Conservation (phyloP, 1,139 yeast genomes). For the Blastobotrys petasosporus region DNA sequence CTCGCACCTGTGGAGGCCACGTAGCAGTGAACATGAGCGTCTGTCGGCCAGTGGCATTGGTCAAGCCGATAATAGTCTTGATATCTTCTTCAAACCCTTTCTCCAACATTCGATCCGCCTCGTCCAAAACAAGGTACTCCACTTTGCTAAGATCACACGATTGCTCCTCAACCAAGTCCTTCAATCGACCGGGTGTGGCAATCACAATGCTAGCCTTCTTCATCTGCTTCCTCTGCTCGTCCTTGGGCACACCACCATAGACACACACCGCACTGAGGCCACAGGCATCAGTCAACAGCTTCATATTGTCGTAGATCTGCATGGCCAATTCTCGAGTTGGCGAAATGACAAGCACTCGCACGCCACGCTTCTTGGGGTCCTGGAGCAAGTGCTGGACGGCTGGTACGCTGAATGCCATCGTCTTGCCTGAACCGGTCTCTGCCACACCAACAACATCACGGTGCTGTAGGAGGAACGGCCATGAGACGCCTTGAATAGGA, state of each 20-base stretch:
- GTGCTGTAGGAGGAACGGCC: slow-evolving; percentile 84
- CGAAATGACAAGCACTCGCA: slow-evolving; percentile 77
- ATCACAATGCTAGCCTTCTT: slow-evolving; percentile 69
- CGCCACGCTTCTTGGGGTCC: slow-evolving; percentile 37
- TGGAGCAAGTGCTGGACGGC: slow-evolving; percentile 64
- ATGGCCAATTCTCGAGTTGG: slow-evolving; percentile 97
- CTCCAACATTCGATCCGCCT: slow-evolving; percentile 98
- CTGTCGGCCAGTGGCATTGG: slow-evolving; percentile 50
- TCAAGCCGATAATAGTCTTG: slow-evolving; percentile 62
- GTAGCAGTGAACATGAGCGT: slow-evolving; percentile 89
- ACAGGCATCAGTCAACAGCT: slow-evolving; percentile 55
- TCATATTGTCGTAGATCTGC: slow-evolving; percentile 83
- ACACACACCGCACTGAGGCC: slow-evolving; percentile 73
- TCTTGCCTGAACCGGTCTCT: slow-evolving; percentile 95
- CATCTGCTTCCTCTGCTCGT: slow-evolving; percentile 72
- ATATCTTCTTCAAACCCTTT: slow-evolving; percentile 96
- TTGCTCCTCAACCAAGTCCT: slow-evolving; percentile 88
- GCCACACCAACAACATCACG: slow-evolving; percentile 96
- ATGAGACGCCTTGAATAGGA: slow-evolving; percentile 93
- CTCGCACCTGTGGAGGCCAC: slow-evolving; percentile 90
- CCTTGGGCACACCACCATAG: slow-evolving; percentile 97
- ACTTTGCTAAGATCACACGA: slow-evolving; percentile 63
- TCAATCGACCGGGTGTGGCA: slow-evolving; percentile 95
- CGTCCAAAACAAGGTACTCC: slow-evolving; percentile 83
- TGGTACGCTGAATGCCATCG: slow-evolving; percentile 93